These are phyloP conservation scores for Curvularia sp. DNA, from an alignment of 2,329 filamentous ascomycete species.

Conservation along the genomic window DNA sequence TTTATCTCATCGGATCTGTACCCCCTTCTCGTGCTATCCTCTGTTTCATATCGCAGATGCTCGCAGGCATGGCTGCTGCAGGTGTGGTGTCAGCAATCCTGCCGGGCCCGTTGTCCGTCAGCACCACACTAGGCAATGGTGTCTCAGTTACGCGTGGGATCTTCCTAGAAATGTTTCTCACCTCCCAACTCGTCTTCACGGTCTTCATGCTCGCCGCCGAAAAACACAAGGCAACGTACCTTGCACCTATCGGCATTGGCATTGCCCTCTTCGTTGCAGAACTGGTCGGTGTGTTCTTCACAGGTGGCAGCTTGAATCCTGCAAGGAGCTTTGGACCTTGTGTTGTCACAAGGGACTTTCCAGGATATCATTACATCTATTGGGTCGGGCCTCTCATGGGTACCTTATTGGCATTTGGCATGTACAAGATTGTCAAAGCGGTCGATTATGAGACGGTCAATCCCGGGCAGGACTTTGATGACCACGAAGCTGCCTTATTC, in stretches of 20 bases:
- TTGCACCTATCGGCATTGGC: conserved; percentile 76
- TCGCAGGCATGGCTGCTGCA: conserved; percentile 48
- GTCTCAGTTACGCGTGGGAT: conserved; percentile 44
- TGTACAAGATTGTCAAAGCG: conserved; percentile 52
- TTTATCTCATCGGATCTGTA: conserved; percentile 45
- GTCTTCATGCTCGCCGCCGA: conserved; percentile 71
- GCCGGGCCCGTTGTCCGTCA: conserved; percentile 44
- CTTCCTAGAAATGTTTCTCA: conserved; percentile 52
- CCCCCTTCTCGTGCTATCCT: conserved; percentile 34
- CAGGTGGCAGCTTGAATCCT: conserved; percentile 54
- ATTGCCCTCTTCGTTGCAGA: conserved; percentile 71
- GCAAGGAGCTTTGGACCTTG: conserved; percentile 52
- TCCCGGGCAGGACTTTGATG: conserved; percentile 50
- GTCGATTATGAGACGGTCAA: conserved; percentile 54
- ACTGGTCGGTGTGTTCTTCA: conserved; percentile 56
- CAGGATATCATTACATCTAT: conserved; percentile 54
- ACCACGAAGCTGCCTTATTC: conserved; percentile 46
- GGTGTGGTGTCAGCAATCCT: conserved; percentile 47
- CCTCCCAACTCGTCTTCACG: conserved; percentile 50
- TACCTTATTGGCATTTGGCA: conserved; percentile 46
- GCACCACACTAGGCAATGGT: conserved; percentile 44
- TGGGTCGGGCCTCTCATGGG: conserved; percentile 51
- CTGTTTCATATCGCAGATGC: conserved; percentile 47
- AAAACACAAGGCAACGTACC: conserved; percentile 74
- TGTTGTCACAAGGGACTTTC: conserved; percentile 49